A percentile compares a stretch with the other conserved stretches of the same genome.
phyloP scores from a whole-genome alignment of 805 yeast species.

The Sugiyamaella chiloensis region DNA sequence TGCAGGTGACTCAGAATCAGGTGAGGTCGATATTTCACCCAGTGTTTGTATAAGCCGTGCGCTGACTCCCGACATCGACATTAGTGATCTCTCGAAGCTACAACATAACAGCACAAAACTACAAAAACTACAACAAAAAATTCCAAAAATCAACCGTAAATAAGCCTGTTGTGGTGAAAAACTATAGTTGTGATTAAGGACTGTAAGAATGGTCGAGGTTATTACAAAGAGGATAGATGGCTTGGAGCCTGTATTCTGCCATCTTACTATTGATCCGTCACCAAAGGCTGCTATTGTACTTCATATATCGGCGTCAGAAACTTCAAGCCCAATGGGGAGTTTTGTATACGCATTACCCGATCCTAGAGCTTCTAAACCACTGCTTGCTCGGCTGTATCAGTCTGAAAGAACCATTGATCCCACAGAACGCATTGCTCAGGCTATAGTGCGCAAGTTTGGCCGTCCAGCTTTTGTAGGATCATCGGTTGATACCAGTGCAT shows the following conservation, averaged over 20 bases:
- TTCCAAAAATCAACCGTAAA: too few relatives aligned
- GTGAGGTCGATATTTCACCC: too few relatives aligned
- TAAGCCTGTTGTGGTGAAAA: too few relatives aligned
- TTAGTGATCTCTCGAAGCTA: too few relatives aligned
- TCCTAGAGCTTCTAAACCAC: not conserved
- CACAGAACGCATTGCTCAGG: slow-evolving; percentile 20
- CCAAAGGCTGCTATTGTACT: slow-evolving; percentile 5
- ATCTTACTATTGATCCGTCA: slow-evolving; percentile 9
- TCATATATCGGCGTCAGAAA: slow-evolving; percentile 4
- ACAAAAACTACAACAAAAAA: too few relatives aligned
- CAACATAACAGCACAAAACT: not conserved
- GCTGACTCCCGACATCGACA: too few relatives aligned
- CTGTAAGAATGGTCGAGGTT: slow-evolving; percentile 5
- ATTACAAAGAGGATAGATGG: slow-evolving; percentile 12
- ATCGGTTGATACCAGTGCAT: not conserved
- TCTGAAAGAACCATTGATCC: slow-evolving; percentile 17
- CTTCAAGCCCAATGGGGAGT: slow-evolving; percentile 17
- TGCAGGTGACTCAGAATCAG: too few relatives aligned
- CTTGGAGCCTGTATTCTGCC: slow-evolving; percentile 12
- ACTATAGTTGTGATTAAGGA: too few relatives aligned
- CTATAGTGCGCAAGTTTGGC: slow-evolving; percentile 14
- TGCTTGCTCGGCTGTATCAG: slow-evolving; percentile 14
- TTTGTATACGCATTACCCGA: slow-evolving; percentile 19
- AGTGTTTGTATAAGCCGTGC: too few relatives aligned
- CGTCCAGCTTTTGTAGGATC: slow-evolving; percentile 21